phyloP scores from a whole-genome alignment of 805 yeast species.

The Saccharomycopsis malanga region DNA sequence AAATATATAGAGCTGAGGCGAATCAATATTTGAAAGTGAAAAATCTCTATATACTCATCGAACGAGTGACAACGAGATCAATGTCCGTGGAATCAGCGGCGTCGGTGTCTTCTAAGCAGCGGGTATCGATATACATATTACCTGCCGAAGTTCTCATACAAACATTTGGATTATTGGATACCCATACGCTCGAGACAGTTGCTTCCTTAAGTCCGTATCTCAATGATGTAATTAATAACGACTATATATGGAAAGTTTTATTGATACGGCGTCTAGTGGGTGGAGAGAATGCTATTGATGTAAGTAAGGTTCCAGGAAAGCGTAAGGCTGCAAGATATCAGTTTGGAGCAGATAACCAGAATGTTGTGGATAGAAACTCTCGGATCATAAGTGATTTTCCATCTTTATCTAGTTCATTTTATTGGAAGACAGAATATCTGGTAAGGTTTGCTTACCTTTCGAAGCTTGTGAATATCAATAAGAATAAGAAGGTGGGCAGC shows the following conservation, averaged over 20 bases:
- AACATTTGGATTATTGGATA: slow-evolving; percentile 18
- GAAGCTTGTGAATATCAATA: slow-evolving; percentile 11
- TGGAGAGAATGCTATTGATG: slow-evolving; percentile 2
- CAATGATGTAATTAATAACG: slow-evolving; percentile 15
- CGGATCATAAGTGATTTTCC: slow-evolving; percentile 14
- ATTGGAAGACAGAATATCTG: slow-evolving; percentile 18
- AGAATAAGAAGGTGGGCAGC: slow-evolving; percentile 5
- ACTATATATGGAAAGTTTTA: slow-evolving; percentile 16
- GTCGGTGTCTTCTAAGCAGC: too few species aligned
- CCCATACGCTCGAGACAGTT: slow-evolving; percentile 11
- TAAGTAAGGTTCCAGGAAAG: slow-evolving; percentile 12
- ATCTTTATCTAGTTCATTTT: slow-evolving; percentile 5
- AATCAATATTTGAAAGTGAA: too few species aligned
- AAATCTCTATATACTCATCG: too few species aligned
- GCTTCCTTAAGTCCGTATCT: slow-evolving; percentile 10
- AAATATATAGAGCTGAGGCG: too few species aligned
- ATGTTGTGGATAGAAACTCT: slow-evolving; percentile 2
- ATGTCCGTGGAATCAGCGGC: too few species aligned
- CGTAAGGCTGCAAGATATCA: slow-evolving; percentile 5
- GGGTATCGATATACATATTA: slow-evolving; percentile 7
- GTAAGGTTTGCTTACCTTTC: slow-evolving; percentile 10
- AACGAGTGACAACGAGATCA: too few species aligned
- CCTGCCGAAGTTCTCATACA: slow-evolving; percentile 17
- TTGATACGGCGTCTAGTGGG: slow-evolving; percentile 6
- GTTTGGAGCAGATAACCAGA: neutral